These are phyloP conservation scores for Steccherinum ochraceum DNA, from an alignment of 768 basidiomycete genomes.

Conservation along the genomic window DNA sequence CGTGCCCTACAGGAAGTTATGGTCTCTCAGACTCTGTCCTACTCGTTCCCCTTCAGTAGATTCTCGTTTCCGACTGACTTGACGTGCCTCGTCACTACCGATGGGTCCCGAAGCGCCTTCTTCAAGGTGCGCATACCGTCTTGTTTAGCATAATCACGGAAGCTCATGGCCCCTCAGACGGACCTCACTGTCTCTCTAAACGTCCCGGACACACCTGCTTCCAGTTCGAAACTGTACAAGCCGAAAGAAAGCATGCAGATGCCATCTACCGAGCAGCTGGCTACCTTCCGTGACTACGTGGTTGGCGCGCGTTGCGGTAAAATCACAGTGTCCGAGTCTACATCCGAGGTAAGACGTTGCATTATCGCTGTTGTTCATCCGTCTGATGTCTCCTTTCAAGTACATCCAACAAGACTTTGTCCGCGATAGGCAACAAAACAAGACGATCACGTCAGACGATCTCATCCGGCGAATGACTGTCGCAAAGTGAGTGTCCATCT, in stretches of 20 bases:
- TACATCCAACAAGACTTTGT: conserved; percentile 76
- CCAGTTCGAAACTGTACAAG: conserved; percentile 42
- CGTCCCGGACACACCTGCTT: conserved; percentile 10
- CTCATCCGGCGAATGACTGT: conserved; percentile 63
- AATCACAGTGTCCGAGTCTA: conserved; percentile 43
- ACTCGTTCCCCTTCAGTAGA: conserved; percentile 69
- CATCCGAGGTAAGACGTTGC: conserved; percentile 46
- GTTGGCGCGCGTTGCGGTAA: conserved; percentile 55
- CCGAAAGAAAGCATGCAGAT: conserved; percentile 32
- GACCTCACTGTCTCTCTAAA: conserved; percentile 47
- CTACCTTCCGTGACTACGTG: conserved; percentile 51
- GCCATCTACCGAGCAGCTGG: conserved; percentile 43
- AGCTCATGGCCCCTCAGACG: conserved; percentile 36
- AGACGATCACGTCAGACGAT: conserved; percentile 46
- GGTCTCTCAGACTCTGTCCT: conserved; percentile 58
- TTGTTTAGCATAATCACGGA: not conserved
- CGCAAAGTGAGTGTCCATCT: conserved; percentile 46
- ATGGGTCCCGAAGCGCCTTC: conserved; percentile 66
- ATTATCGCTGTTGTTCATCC: not conserved
- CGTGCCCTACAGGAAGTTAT: conserved; percentile 59
- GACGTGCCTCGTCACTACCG: conserved; percentile 53
- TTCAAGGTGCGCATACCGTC: conserved; percentile 46
- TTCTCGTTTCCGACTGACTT: conserved; percentile 72
- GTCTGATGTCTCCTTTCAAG: conserved; percentile 29
- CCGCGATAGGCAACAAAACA: conserved; percentile 31